Conservation (phyloP, 345 rosid species). For the Eucalyptus tenuipes region DNA sequence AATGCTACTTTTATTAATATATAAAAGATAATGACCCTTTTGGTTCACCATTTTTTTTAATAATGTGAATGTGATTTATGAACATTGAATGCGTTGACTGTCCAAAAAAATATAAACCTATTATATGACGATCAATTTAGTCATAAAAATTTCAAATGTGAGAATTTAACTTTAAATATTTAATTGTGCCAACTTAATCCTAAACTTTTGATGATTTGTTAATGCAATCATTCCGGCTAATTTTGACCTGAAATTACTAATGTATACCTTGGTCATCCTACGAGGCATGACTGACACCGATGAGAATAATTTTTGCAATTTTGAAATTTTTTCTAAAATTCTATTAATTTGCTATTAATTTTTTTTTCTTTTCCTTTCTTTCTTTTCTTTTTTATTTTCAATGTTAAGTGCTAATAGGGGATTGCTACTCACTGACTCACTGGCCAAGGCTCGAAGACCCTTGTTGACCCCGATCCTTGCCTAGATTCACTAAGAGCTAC, state of each 20-base stretch:
- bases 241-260: neutral
- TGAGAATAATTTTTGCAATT: neutral
- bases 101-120: neutral
- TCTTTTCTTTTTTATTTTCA: neutral
- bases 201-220: neutral
- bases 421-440: neutral
- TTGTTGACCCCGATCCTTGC: rapidly evolving
- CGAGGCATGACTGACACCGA: rapidly evolving
- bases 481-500: neutral
- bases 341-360: neutral
- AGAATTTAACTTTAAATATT: neutral
- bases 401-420: neutral
- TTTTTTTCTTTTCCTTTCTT: too few relatives aligned
- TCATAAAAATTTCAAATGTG: neutral
- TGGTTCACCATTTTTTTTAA: neutral
- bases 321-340: neutral
- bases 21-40: neutral
- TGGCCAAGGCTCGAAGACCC: rapidly evolving
- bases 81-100: neutral
- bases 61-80: neutral
- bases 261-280: rapidly evolving
- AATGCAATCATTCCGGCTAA: rapidly evolving
- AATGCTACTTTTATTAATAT: neutral
- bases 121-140: rapidly evolving
- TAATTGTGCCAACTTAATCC: neutral